Evolutionary conservation across 768 basidiomycete genomes (phyloP).

Genomic region (Boletus sp.): DNA sequence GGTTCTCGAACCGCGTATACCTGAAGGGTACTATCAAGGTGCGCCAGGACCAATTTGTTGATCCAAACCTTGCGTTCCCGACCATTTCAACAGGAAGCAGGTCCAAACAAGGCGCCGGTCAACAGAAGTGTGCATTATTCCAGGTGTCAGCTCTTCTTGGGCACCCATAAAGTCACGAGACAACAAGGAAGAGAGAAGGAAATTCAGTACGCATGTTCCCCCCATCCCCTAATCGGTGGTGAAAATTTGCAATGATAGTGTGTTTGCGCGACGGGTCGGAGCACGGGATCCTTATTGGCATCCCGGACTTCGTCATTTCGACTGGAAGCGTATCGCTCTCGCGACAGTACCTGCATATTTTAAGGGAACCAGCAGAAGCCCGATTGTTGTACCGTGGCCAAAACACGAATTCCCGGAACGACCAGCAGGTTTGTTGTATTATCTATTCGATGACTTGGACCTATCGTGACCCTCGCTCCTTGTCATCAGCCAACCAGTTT

Average conservation of each 20-base stretch:
- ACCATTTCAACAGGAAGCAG: slow-evolving; percentile 18
- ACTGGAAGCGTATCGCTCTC: slow-evolving; percentile 73
- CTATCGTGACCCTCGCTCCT: slow-evolving; percentile 5
- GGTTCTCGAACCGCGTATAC: slow-evolving; percentile 65
- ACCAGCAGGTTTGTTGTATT: slow-evolving; percentile 24
- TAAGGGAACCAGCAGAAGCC: slow-evolving; percentile 30
- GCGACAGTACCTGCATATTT: slow-evolving; percentile 59
- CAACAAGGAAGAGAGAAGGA: slow-evolving; percentile 34
- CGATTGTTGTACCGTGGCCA: slow-evolving; percentile 71
- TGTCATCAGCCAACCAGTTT: slow-evolving; percentile 32
- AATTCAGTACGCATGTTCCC: slow-evolving; percentile 43
- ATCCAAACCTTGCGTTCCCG: not conserved
- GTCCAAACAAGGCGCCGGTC: slow-evolving; percentile 24
- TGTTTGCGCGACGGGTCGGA: slow-evolving; percentile 73
- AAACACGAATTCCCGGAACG: slow-evolving; percentile 42
- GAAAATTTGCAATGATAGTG: slow-evolving; percentile 40
- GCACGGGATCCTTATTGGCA: slow-evolving; percentile 63
- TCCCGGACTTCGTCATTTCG: slow-evolving; percentile 50
- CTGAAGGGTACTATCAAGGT: slow-evolving; percentile 42
- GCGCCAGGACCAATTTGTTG: slow-evolving; percentile 18
- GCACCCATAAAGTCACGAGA: slow-evolving; percentile 46
- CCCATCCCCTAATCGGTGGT: not conserved
- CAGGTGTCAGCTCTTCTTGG: slow-evolving; percentile 73
- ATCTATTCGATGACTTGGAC: not conserved
- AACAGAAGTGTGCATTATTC: slow-evolving; percentile 64